Percentiles rank a stretch among this genome's conserved stretches.
These are phyloP conservation scores for Hypomyces rosellus DNA, from an alignment of 2,329 filamentous ascomycete genomes.

Conservation along the genomic window DNA sequence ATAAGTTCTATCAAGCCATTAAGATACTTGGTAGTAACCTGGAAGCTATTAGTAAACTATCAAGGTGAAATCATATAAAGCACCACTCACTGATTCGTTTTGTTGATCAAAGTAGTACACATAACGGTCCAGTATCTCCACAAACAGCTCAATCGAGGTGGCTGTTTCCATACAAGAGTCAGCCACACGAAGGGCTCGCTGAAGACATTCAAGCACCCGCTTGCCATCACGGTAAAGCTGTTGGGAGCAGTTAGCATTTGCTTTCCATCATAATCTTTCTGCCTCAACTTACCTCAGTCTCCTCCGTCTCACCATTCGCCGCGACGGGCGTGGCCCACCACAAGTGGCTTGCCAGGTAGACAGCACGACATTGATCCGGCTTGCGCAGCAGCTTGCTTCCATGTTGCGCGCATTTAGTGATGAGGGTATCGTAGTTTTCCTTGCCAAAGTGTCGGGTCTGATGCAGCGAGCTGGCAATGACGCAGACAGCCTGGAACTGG, in stretches of 20 bases:
- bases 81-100: conserved; percentile 73
- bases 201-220: conserved; percentile 90
- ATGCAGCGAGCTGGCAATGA: conserved; percentile 84
- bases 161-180: conserved; percentile 99
- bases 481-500: conserved; percentile 95
- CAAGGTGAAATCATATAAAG: neutral
- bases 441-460: conserved; percentile 85
- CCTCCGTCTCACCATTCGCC: conserved; percentile 71
- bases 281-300: conserved; percentile 59
- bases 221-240: conserved; percentile 96
- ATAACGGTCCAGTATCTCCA: conserved; percentile 96
- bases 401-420: conserved; percentile 94
- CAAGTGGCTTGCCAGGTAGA: conserved; percentile 91
- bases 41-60: conserved; percentile 13
- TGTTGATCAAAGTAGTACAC: conserved; percentile 99
- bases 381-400: conserved; percentile 96
- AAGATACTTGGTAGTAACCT: conserved; percentile 92
- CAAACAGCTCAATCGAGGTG: conserved; percentile 94
- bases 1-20: conserved; percentile 98
- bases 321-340: conserved; percentile 94
- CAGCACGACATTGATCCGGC: conserved; percentile 93
- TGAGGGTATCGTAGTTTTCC: conserved; percentile 97
- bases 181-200: conserved; percentile 88
- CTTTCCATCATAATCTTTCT: neutral
- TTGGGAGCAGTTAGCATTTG: conserved; percentile 15